Conservation (phyloP, 2,329 filamentous ascomycete genomes). For the Neofusicoccum sp. region DNA sequence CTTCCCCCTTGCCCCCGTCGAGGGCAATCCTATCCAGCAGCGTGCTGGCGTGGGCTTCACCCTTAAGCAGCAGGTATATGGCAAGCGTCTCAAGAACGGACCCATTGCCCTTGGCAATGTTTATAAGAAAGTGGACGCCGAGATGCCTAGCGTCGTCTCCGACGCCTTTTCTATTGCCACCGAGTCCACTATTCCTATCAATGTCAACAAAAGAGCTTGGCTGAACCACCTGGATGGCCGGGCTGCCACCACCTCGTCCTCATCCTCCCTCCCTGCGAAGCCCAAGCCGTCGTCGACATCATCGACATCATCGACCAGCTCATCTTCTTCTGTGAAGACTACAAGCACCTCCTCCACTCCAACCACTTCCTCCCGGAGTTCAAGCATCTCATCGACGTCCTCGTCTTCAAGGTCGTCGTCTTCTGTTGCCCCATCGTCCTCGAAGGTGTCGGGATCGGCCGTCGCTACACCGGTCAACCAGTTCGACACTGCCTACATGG, state of each 20-base stretch:
- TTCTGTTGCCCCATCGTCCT: neutral
- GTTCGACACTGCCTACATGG: slow-evolving; percentile 43
- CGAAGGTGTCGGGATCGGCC: neutral
- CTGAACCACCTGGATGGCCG: no score
- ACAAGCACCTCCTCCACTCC: neutral
- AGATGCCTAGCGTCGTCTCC: neutral
- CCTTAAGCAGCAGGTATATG: neutral
- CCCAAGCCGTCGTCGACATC: neutral
- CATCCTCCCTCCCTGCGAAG: neutral
- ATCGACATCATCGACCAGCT: neutral
- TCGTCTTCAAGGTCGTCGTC: neutral
- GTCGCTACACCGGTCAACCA: neutral
- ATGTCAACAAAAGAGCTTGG: neutral
- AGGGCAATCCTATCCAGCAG: neutral
- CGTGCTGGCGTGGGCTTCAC: neutral
- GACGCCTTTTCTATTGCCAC: neutral
- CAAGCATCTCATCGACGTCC: neutral
- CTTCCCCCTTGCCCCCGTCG: neutral
- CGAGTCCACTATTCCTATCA: neutral
- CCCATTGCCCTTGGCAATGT: slow-evolving; percentile 5
- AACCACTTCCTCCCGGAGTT: neutral
- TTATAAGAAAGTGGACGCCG: neutral
- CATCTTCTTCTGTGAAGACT: neutral
- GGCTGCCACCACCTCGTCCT: no score
- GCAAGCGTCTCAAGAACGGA: slow-evolving; percentile 8